Evolutionary conservation across 2,329 filamentous ascomycete species (phyloP).

Genomic region (Atkinsonella texensis): DNA sequence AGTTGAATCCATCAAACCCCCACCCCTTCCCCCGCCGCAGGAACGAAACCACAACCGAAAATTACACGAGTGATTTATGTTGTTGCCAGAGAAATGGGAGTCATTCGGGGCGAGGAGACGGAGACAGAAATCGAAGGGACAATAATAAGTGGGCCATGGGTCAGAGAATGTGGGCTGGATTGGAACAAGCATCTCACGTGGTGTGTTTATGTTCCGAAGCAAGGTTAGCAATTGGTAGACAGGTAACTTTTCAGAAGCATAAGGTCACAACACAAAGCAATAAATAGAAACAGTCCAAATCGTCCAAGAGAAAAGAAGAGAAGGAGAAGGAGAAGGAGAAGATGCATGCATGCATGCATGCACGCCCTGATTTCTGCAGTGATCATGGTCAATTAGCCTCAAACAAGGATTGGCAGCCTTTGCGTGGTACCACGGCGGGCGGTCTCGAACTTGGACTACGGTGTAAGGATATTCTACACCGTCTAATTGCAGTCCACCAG

Average conservation of each 20-base stretch:
- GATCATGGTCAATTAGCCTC: not conserved
- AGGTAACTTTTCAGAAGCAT: conserved; percentile 7
- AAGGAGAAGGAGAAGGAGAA: too few relatives aligned
- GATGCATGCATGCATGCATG: not conserved
- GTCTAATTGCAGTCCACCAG: too few relatives aligned
- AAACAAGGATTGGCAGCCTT: too few relatives aligned
- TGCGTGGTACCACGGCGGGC: too few relatives aligned
- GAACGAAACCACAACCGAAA: not conserved
- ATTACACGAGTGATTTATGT: not conserved
- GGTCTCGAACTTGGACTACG: too few relatives aligned
- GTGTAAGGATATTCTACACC: too few relatives aligned
- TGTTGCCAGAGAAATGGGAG: not conserved
- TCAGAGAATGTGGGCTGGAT: conserved; percentile 2
- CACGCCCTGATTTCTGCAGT: not conserved
- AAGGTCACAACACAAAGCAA: conserved; percentile 10
- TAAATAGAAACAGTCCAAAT: conserved; percentile 2
- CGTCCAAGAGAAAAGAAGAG: not conserved
- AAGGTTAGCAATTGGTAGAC: conserved; percentile 6
- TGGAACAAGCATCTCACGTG: conserved; percentile 5
- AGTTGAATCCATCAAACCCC: not conserved
- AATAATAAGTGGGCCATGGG: conserved; percentile 2
- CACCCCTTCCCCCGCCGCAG: not conserved
- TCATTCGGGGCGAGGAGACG: conserved; percentile 1
- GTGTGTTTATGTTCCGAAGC: conserved; percentile 2
- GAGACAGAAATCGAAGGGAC: conserved; percentile 2